A percentile compares a stretch with the other conserved stretches of the same genome.
phyloP scores from a whole-genome alignment of 257 asterid species.

The Nyctanthes arbortristis region DNA sequence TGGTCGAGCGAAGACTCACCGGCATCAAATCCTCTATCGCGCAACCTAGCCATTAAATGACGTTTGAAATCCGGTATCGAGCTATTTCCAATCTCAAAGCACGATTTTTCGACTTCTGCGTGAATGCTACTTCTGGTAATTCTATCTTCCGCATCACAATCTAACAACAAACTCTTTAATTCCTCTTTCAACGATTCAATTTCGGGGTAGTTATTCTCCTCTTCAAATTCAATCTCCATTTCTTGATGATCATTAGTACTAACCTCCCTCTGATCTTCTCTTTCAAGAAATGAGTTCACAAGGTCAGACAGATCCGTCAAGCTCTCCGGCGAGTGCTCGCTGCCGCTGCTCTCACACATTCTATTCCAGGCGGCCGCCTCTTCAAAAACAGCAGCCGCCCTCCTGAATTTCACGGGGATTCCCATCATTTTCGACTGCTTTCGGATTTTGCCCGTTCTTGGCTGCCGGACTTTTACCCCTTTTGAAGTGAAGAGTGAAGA shows the following conservation, averaged over 20 bases:
- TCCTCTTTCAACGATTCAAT: constrained; percentile 28
- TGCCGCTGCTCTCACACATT: constrained; percentile 75
- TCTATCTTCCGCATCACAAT: constrained; percentile 9
- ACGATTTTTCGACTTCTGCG: constrained; percentile 31
- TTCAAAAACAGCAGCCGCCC: constrained; percentile 65
- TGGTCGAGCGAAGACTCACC: constrained; percentile 42
- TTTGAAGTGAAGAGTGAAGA: constrained; percentile 13
- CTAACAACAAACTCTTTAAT: constrained; percentile 37
- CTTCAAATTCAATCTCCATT: constrained; percentile 19
- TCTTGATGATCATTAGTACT: constrained; percentile 7
- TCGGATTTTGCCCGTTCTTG: background rate
- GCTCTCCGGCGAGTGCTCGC: constrained; percentile 55
- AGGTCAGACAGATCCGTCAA: constrained; percentile 56
- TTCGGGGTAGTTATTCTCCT: constrained; percentile 11
- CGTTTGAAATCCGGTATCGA: constrained; percentile 43
- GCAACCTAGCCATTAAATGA: constrained; percentile 49
- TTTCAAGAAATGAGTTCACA: constrained; percentile 70
- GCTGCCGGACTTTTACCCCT: background rate
- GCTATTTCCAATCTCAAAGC: constrained; percentile 8
- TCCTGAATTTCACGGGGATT: constrained; percentile 51
- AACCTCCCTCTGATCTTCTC: constrained; percentile 23
- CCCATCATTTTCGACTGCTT: constrained; percentile 32
- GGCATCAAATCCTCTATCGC: constrained; percentile 46
- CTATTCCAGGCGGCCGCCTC: constrained; percentile 48
- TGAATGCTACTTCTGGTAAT: constrained; percentile 23